Evolutionary conservation across 148 eudicot species (phyloP).

Genomic region (Mesembryanthemum crystallinum): DNA sequence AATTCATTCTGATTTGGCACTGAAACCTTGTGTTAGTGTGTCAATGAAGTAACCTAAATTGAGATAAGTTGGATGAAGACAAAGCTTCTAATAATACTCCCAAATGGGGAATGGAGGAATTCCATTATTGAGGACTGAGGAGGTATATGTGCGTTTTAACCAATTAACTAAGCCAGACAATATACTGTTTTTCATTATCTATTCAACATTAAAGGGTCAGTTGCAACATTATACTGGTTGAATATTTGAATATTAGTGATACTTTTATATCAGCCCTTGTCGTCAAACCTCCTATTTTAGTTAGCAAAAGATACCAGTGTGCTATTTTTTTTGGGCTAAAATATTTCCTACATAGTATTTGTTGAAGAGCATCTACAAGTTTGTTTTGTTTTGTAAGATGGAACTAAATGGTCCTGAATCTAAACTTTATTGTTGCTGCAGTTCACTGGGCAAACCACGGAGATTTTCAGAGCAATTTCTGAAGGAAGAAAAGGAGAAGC

Average conservation of each 20-base stretch:
- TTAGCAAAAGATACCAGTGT: not conserved
- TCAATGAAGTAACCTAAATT: not conserved
- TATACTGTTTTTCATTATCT: not conserved
- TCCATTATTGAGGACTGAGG: not conserved
- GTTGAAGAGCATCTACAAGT: not conserved
- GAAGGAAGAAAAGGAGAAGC: conserved; percentile 93
- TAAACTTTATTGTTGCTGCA: conserved; percentile 37
- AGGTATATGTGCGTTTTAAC: not conserved
- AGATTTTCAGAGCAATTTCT: conserved; percentile 89
- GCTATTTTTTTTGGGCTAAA: not conserved
- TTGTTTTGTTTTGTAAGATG: not conserved
- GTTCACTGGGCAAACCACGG: conserved; percentile 96
- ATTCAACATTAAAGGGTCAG: not conserved
- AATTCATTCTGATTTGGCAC: not conserved
- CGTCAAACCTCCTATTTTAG: not conserved
- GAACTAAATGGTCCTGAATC: not conserved
- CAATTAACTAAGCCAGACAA: not conserved
- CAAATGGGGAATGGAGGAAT: not conserved
- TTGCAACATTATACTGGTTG: not conserved
- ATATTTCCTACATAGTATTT: not conserved
- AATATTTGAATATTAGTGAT: not conserved
- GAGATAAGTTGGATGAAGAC: not conserved
- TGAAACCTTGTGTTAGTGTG: not conserved
- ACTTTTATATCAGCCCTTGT: not conserved
- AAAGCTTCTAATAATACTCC: not conserved